Conservation (phyloP, 805 yeast genomes). For the Ogataea wickerhamii region DNA sequence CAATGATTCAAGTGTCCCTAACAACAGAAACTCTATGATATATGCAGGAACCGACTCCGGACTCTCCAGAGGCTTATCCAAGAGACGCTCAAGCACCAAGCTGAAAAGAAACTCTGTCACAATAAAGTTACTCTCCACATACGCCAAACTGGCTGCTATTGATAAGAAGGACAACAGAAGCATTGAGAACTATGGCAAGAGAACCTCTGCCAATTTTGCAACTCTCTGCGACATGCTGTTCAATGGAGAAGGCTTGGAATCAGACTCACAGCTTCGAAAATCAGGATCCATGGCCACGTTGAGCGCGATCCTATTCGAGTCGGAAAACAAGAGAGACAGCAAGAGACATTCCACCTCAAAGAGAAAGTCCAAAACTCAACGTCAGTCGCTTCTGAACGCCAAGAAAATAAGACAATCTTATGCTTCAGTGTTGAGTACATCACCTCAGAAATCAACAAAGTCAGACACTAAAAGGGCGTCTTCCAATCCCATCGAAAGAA, state of each 20-base stretch:
- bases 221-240: slow-evolving; percentile 72
- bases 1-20: slow-evolving; percentile 8
- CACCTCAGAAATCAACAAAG: slow-evolving; percentile 7
- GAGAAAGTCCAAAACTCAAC: slow-evolving; percentile 9
- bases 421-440: slow-evolving; percentile 15
- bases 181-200: slow-evolving; percentile 66
- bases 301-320: slow-evolving; percentile 43
- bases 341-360: slow-evolving; percentile 12
- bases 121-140: slow-evolving; percentile 63
- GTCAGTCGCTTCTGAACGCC: slow-evolving; percentile 20
- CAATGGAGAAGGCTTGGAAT: slow-evolving; percentile 53
- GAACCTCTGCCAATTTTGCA: slow-evolving; percentile 78
- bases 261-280: slow-evolving; percentile 16
- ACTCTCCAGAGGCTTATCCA: slow-evolving; percentile 10
- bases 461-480: slow-evolving; percentile 31
- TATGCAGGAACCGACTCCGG: slow-evolving; percentile 12
- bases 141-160: slow-evolving; percentile 59
- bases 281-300: slow-evolving; percentile 47
- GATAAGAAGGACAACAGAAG: slow-evolving; percentile 62
- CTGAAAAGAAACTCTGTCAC: slow-evolving; percentile 69
- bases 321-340: slow-evolving; percentile 12
- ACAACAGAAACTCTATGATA: slow-evolving; percentile 24
- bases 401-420: slow-evolving; percentile 21
- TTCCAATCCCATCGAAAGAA: slow-evolving; percentile 31
- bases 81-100: slow-evolving; percentile 22